Conservation (phyloP, 2,329 filamentous ascomycete genomes). For the Aspergillus sp. region DNA sequence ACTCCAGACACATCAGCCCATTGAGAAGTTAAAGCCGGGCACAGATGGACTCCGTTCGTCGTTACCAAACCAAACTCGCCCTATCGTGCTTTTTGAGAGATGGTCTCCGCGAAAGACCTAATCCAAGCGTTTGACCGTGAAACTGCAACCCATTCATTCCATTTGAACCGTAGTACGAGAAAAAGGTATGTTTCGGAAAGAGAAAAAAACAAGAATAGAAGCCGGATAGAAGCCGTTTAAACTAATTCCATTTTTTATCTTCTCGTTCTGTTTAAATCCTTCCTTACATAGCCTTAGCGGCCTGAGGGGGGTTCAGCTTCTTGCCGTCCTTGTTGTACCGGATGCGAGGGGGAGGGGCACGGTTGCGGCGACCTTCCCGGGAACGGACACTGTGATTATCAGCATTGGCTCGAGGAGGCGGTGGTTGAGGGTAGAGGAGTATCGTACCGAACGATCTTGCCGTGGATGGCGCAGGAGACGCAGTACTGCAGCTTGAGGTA, state of each 20-base stretch:
- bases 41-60: not conserved
- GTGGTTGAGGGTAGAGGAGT: not conserved
- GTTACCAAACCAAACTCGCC: not conserved
- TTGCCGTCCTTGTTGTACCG: slow-evolving; percentile 99
- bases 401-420: slow-evolving; percentile 11
- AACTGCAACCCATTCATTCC: slow-evolving; percentile 26
- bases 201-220: slow-evolving; percentile 38
- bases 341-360: slow-evolving; percentile 93
- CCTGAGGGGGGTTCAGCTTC: slow-evolving; percentile 91
- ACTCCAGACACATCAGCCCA: no score
- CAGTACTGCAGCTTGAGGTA: slow-evolving; percentile 99
- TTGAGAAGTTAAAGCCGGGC: no score
- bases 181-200: slow-evolving; percentile 23
- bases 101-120: not conserved
- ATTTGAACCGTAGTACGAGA: slow-evolving; percentile 27
- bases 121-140: slow-evolving; percentile 15
- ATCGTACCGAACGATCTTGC: slow-evolving; percentile 99
- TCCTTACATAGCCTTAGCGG: slow-evolving; percentile 59
- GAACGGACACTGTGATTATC: slow-evolving; percentile 77
- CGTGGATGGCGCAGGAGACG: slow-evolving; percentile 99
- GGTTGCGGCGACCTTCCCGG: slow-evolving; percentile 94
- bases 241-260: slow-evolving; percentile 36
- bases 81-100: not conserved
- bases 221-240: slow-evolving; percentile 28
- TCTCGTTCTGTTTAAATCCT: slow-evolving; percentile 5